These are phyloP conservation scores for Penicillium crystallinum DNA, from an alignment of 495 filamentous ascomycete species.

Conservation along the genomic window DNA sequence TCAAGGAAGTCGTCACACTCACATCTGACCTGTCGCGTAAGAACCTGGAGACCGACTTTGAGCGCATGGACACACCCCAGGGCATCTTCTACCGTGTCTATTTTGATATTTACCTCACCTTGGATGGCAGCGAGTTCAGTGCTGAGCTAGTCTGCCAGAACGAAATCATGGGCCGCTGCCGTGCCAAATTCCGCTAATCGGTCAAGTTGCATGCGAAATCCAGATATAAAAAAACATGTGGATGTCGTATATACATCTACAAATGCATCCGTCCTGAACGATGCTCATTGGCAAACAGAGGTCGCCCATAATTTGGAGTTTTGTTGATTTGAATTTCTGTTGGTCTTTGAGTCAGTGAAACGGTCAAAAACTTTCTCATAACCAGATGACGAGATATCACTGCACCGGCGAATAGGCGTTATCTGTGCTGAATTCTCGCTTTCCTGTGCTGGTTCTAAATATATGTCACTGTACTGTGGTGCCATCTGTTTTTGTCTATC, in stretches of 20 bases:
- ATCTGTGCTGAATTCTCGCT: conserved; percentile 13
- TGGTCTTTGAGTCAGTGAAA: neutral
- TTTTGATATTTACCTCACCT: conserved; percentile 83
- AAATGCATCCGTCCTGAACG: neutral
- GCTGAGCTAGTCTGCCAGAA: conserved; percentile 97
- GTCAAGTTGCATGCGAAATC: conserved; percentile 3
- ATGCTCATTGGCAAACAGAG: neutral
- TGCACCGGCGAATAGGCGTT: conserved; percentile 24
- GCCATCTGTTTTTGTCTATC: conserved; percentile 5
- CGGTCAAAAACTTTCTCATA: neutral
- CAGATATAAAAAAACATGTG: conserved; percentile 2
- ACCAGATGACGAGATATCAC: conserved; percentile 8
- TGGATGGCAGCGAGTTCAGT: conserved; percentile 96
- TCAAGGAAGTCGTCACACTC: conserved; percentile 98
- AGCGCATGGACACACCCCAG: conserved; percentile 98
- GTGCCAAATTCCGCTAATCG: conserved; percentile 67
- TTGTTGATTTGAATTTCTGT: neutral
- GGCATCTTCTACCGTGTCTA: conserved; percentile 92
- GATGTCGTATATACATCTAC: conserved; percentile 1
- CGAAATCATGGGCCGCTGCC: conserved; percentile 96
- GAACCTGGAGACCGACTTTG: conserved; percentile 98
- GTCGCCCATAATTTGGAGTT: neutral
- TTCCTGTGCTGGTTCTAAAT: conserved; percentile 9
- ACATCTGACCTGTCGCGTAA: conserved; percentile 96
- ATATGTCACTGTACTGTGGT: conserved; percentile 5